Conservation (phyloP, 345 rosid genomes). For the Barbarea vulgaris region DNA sequence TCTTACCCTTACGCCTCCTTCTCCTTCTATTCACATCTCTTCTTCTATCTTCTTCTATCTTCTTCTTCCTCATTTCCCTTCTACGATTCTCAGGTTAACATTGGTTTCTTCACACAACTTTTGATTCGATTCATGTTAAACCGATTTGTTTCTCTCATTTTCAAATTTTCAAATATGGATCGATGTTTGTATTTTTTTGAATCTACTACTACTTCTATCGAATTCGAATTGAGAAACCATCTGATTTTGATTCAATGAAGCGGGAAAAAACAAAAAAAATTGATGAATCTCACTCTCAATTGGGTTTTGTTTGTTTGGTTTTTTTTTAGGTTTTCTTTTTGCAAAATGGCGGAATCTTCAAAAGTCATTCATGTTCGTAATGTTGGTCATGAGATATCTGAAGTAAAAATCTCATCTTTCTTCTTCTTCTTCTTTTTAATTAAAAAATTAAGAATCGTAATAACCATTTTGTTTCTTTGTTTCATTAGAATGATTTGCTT, state of each 20-base stretch:
- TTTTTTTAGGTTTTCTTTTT: conserved; percentile 29
- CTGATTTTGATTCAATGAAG: background rate
- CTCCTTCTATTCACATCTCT: too few relatives aligned
- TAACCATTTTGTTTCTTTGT: background rate
- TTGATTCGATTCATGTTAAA: background rate
- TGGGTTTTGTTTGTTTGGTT: conserved; percentile 5
- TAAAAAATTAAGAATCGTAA: background rate
- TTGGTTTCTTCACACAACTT: background rate
- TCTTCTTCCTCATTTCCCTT: too few relatives aligned
- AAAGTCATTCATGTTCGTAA: conserved; percentile 98
- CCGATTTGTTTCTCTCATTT: conserved; percentile 10
- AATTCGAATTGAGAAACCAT: background rate
- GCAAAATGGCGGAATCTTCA: conserved; percentile 81
- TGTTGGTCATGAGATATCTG: conserved; percentile 95
- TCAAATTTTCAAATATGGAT: background rate
- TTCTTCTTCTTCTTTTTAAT: background rate
- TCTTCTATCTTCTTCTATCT: too few relatives aligned
- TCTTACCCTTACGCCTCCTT: too few relatives aligned
- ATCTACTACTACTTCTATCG: background rate
- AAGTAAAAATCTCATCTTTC: conserved; percentile 49
- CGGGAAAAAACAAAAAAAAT: conserved; percentile 14
- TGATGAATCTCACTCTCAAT: background rate
- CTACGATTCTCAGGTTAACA: too few relatives aligned
- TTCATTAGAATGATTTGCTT: conserved; percentile 84
- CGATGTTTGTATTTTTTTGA: background rate